These are phyloP conservation scores for Alternaria novae-zelandiae DNA, from an alignment of 2,329 filamentous ascomycete genomes.

Conservation along the genomic window DNA sequence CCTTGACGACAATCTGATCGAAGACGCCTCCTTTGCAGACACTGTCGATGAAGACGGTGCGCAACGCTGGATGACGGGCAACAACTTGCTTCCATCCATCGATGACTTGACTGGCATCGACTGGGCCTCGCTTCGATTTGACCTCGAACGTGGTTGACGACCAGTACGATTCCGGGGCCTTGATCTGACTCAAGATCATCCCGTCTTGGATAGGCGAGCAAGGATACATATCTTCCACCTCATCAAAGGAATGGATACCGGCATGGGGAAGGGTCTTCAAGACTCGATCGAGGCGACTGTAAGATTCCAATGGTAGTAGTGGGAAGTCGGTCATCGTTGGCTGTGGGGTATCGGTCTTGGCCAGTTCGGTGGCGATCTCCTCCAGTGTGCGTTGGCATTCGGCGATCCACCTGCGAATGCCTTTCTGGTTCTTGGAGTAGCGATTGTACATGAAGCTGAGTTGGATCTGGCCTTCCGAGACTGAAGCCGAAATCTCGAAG, in stretches of 20 bases:
- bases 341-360: slow-evolving; percentile 27
- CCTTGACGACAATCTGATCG: slow-evolving; percentile 43
- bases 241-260: slow-evolving; percentile 29
- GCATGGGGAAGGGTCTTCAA: slow-evolving; percentile 31
- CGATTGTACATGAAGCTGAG: slow-evolving; percentile 45
- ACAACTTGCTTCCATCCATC: slow-evolving; percentile 43
- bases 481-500: slow-evolving; percentile 41
- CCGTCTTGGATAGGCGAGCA: slow-evolving; percentile 43
- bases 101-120: slow-evolving; percentile 31
- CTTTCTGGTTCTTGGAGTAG: slow-evolving; percentile 40
- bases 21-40: slow-evolving; percentile 45
- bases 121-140: slow-evolving; percentile 25
- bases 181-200: slow-evolving; percentile 44
- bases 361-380: slow-evolving; percentile 35
- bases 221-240: slow-evolving; percentile 43
- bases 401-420: slow-evolving; percentile 42
- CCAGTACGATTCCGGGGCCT: slow-evolving; percentile 38
- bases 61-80: slow-evolving; percentile 40
- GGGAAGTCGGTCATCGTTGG: slow-evolving; percentile 45
- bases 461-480: slow-evolving; percentile 30
- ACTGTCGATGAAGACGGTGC: slow-evolving; percentile 44
- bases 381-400: slow-evolving; percentile 42
- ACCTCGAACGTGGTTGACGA: slow-evolving; percentile 39
- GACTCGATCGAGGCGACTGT: slow-evolving; percentile 37
- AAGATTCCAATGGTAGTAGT: slow-evolving; percentile 39